Conservation (phyloP, 148 eudicot species). For the Rhododendron simsii region DNA sequence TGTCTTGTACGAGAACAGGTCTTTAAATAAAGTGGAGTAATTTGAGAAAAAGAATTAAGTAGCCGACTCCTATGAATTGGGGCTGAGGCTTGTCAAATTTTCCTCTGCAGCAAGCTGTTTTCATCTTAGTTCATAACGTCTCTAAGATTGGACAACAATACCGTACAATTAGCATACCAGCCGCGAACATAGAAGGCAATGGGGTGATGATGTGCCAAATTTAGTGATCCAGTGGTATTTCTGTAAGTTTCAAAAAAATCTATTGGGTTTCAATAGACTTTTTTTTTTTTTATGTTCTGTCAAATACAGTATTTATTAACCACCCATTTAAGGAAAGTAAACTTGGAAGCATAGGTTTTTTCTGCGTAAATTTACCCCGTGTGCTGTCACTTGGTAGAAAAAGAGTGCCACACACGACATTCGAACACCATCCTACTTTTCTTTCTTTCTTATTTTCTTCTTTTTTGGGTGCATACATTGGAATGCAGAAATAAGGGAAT, state of each 20-base stretch:
- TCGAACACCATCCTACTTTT: neutral
- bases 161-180: neutral
- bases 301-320: neutral
- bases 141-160: neutral
- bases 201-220: neutral
- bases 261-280: neutral
- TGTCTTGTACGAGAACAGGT: neutral
- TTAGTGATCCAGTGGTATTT: neutral
- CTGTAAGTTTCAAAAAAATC: neutral
- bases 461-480: neutral
- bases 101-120: neutral
- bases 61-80: neutral
- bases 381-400: neutral
- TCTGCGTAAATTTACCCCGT: neutral
- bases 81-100: neutral
- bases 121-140: neutral
- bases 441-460: too few relatives aligned
- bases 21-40: neutral
- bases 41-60: neutral
- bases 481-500: neutral
- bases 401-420: neutral
- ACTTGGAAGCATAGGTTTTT: neutral
- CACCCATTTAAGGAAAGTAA: neutral
- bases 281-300: neutral
- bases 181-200: neutral